Evolutionary conservation across 2,329 filamentous ascomycete genomes (phyloP).

Genomic region (Aureobasidium leucospermi): DNA sequence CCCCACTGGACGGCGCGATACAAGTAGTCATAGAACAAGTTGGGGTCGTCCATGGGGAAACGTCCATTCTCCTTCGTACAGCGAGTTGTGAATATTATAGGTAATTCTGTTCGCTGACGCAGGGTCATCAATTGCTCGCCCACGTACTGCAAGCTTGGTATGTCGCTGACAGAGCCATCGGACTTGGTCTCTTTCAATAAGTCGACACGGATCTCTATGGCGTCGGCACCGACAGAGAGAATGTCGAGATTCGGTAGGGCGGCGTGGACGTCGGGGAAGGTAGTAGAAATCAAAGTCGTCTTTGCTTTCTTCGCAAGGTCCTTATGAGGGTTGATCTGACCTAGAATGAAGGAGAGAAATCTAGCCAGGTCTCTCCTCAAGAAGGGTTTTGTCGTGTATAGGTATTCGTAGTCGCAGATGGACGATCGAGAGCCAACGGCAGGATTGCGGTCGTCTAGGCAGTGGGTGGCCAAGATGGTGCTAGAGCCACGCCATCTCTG

Average conservation of each 20-base stretch:
- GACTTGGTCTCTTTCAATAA: conserved; percentile 64
- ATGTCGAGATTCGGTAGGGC: conserved; percentile 82
- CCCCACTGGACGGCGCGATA: conserved; percentile 81
- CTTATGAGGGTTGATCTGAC: conserved; percentile 71
- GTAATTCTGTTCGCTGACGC: conserved; percentile 74
- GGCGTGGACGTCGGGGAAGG: conserved; percentile 76
- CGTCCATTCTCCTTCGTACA: conserved; percentile 76
- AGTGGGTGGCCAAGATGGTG: conserved; percentile 69
- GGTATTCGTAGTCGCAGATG: conserved; percentile 75
- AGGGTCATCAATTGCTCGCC: conserved; percentile 80
- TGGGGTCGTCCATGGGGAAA: conserved; percentile 75
- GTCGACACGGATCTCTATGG: conserved; percentile 78
- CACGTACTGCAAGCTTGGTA: conserved; percentile 76
- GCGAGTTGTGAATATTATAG: conserved; percentile 83
- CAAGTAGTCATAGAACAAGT: conserved; percentile 71
- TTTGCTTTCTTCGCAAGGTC: conserved; percentile 69
- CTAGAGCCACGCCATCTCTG: conserved; percentile 51
- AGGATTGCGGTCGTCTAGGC: conserved; percentile 58
- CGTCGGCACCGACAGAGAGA: conserved; percentile 76
- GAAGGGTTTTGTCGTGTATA: conserved; percentile 68
- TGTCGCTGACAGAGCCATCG: conserved; percentile 53
- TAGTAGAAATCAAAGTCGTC: conserved; percentile 81
- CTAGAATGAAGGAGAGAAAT: conserved; percentile 71
- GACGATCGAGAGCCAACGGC: conserved; percentile 53
- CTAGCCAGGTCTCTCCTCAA: conserved; percentile 69